Percentiles rank a stretch among this genome's conserved stretches.
phyloP scores from a whole-genome alignment of 257 asterid genomes.

The Ophiorrhiza pumila region DNA sequence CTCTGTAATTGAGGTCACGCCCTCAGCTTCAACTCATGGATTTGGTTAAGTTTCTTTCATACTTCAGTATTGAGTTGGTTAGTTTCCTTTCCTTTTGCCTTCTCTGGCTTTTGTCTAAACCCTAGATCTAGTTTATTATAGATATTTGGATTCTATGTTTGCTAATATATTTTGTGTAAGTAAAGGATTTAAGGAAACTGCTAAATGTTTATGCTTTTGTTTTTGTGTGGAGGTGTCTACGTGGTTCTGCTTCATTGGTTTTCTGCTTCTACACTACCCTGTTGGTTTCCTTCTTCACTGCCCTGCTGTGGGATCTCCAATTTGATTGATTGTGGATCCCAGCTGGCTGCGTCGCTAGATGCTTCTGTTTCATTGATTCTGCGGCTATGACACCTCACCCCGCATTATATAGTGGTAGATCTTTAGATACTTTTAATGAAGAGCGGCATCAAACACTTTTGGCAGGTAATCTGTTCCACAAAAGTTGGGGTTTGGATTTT shows the following conservation, averaged over 20 bases:
- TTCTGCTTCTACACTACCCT: conserved; percentile 77
- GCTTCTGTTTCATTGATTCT: conserved; percentile 76
- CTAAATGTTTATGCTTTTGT: conserved; percentile 70
- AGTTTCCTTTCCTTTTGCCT: conserved; percentile 25
- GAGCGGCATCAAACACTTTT: conserved; percentile 55
- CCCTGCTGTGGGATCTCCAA: conserved; percentile 89
- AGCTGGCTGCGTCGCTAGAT: conserved; percentile 76
- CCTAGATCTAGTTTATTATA: conserved; percentile 18
- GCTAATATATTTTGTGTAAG: conserved; percentile 34
- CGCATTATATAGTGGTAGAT: conserved; percentile 48
- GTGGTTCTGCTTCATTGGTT: conserved; percentile 89
- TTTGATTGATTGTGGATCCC: conserved; percentile 82
- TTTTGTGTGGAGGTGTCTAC: conserved; percentile 88
- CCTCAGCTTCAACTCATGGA: conserved; percentile 70
- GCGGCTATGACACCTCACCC: conserved; percentile 60
- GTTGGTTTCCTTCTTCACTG: conserved; percentile 74
- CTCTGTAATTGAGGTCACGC: conserved; percentile 67
- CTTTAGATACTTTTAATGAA: conserved; percentile 45
- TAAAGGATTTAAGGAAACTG: conserved; percentile 23
- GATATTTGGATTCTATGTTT: conserved; percentile 37
- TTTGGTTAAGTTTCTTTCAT: conserved; percentile 71
- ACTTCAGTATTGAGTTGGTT: conserved; percentile 54
- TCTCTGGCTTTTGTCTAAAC: conserved; percentile 22
- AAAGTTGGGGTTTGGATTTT: conserved; percentile 32
- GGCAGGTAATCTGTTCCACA: conserved; percentile 56